A percentile compares a stretch with the other conserved stretches of the same genome.
Conservation (phyloP, 352 stramenopile genomes). For the Phytophthora brassicae region DNA sequence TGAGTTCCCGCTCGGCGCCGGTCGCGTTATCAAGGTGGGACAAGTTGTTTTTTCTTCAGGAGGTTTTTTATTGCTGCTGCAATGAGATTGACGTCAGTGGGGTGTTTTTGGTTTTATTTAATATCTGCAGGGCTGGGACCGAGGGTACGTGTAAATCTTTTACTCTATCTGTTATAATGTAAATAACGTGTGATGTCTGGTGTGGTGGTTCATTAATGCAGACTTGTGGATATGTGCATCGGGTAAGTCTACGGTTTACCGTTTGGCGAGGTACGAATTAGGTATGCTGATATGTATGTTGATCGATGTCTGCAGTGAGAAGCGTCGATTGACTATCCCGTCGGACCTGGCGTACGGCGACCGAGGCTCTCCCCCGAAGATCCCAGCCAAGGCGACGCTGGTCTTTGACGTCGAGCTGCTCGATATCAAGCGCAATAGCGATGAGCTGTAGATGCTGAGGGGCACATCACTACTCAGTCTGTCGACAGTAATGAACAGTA, state of each 20-base stretch:
- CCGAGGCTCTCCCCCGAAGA: constrained; percentile 90
- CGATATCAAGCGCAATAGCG: constrained; percentile 86
- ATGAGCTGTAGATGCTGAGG: constrained; percentile 47
- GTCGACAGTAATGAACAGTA: constrained; percentile 1
- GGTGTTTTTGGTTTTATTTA: constrained; percentile 4
- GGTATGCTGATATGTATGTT: neutral
- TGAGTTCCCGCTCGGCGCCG: constrained; percentile 93
- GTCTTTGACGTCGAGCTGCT: constrained; percentile 98
- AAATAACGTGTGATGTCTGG: constrained; percentile 1
- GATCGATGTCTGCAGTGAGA: constrained; percentile 52
- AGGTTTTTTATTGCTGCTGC: neutral
- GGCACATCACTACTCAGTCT: constrained; percentile 1
- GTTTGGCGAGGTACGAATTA: neutral
- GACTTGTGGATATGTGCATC: constrained; percentile 87
- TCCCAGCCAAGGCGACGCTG: constrained; percentile 92
- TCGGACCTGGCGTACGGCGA: constrained; percentile 94
- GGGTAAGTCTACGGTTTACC: constrained; percentile 45
- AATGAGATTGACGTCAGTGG: constrained; percentile 6
- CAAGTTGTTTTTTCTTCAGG: neutral
- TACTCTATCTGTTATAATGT: neutral
- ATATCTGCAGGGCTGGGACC: constrained; percentile 71
- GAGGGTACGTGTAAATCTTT: constrained; percentile 52
- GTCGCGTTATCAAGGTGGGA: constrained; percentile 93
- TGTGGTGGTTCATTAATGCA: constrained; percentile 18
- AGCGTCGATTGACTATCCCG: constrained; percentile 85